phyloP scores from a whole-genome alignment of 2,329 filamentous ascomycete genomes.

The Fusarium bactridioides region DNA sequence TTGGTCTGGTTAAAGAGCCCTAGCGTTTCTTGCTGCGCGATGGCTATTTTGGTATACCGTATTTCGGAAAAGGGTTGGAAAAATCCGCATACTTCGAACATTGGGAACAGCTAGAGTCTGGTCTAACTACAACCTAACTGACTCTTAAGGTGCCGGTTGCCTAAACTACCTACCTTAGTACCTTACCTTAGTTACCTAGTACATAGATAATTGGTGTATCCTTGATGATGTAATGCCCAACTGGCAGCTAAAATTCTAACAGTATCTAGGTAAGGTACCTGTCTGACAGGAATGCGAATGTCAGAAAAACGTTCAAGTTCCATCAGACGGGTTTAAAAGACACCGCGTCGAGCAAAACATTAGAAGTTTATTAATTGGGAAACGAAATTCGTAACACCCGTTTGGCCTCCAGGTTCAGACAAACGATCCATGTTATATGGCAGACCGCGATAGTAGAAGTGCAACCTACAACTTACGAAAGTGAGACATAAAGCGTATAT shows the following conservation, averaged over 20 bases:
- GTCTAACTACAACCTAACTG: background rate
- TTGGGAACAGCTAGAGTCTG: background rate
- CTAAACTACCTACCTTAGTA: background rate
- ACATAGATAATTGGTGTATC: background rate
- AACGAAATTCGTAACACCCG: background rate
- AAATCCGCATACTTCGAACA: background rate
- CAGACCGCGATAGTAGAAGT: background rate
- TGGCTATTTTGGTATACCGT: background rate
- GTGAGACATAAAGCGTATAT: background rate
- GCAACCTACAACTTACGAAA: background rate
- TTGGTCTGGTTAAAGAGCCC: background rate
- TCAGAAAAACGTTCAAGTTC: background rate
- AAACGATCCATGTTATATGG: background rate
- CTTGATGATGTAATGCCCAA: conserved; percentile 9
- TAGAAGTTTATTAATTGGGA: background rate
- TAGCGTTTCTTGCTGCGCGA: background rate
- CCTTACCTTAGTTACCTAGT: background rate
- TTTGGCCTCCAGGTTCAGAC: background rate
- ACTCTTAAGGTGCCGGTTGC: background rate
- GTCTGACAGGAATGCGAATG: background rate
- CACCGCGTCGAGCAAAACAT: background rate
- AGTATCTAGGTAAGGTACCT: background rate
- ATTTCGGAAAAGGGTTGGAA: background rate
- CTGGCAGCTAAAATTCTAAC: background rate
- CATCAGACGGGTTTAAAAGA: background rate